These are phyloP conservation scores for Dioscorea cayenensis DNA, from an alignment of 116 monocot species.

Conservation along the genomic window DNA sequence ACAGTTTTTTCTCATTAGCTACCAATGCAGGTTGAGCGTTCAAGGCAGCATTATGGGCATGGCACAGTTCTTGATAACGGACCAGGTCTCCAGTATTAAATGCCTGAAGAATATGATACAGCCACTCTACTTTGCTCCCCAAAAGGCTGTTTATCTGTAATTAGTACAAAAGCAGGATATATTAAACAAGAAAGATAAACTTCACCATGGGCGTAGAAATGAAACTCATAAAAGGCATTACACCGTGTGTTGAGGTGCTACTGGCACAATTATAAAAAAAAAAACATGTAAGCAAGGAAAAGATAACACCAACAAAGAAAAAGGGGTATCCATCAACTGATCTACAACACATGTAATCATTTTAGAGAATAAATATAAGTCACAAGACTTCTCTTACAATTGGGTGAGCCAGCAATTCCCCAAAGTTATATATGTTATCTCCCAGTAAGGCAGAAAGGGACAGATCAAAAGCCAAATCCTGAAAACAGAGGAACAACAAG, in stretches of 20 bases:
- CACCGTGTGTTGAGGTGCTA: too few relatives aligned
- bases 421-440: conserved; percentile 91
- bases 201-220: background rate
- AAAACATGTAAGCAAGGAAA: too few relatives aligned
- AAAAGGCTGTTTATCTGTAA: conserved; percentile 55
- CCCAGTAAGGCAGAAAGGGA: conserved; percentile 83
- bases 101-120: conserved; percentile 56
- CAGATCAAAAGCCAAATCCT: conserved; percentile 94
- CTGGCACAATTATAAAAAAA: too few relatives aligned
- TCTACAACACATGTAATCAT: too few relatives aligned
- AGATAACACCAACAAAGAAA: too few relatives aligned
- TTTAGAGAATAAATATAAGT: background rate
- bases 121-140: conserved; percentile 53
- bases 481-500: conserved; percentile 8
- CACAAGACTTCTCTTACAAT: conserved; percentile 51
- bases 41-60: conserved; percentile 47
- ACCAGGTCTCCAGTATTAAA: conserved; percentile 52
- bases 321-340: too few relatives aligned
- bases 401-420: conserved; percentile 88
- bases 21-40: conserved; percentile 57
- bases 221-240: background rate
- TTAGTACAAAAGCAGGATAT: background rate
- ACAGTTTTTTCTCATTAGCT: conserved; percentile 54
- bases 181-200: background rate
- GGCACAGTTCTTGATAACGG: conserved; percentile 59